Conservation (phyloP, 2,329 filamentous ascomycete species). For the Chaetomiaceae sp. region DNA sequence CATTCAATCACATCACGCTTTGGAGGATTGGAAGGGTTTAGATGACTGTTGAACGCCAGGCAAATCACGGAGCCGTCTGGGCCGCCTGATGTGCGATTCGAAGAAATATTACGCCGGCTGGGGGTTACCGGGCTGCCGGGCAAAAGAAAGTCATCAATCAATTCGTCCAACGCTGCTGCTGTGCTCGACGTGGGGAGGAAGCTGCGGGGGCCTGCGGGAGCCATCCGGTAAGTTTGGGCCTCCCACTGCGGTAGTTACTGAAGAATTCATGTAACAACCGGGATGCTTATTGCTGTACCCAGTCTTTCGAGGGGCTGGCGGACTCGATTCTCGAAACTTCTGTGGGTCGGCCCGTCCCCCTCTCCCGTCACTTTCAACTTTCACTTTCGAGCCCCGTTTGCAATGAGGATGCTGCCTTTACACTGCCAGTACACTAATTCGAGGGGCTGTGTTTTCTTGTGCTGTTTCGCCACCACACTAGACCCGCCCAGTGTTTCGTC, state of each 20-base stretch:
- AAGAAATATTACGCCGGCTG: conserved; percentile 25
- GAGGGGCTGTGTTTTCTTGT: too few relatives aligned
- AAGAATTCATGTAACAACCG: conserved; percentile 15
- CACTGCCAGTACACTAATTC: too few relatives aligned
- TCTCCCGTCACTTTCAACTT: not conserved
- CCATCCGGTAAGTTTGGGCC: conserved; percentile 3
- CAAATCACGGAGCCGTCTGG: conserved; percentile 18
- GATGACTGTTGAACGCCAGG: conserved; percentile 19
- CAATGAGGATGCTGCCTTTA: too few relatives aligned
- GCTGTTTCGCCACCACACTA: too few relatives aligned
- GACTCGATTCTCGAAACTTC: conserved; percentile 41
- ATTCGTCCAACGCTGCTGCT: conserved; percentile 9
- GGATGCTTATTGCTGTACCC: conserved; percentile 13
- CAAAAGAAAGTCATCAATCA: conserved; percentile 17
- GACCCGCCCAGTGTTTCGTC: too few relatives aligned
- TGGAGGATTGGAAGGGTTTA: conserved; percentile 24
- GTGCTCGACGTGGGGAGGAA: too few relatives aligned
- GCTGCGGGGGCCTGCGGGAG: conserved; percentile 10
- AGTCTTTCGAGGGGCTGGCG: conserved; percentile 8
- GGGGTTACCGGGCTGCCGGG: conserved; percentile 11
- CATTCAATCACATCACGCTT: conserved; percentile 17
- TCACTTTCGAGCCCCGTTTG: too few relatives aligned
- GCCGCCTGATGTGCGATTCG: conserved; percentile 21
- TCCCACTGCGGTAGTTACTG: not conserved
- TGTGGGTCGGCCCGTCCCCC: conserved; percentile 27